Evolutionary conservation across 306 rosid species (phyloP), one percentile per base, ranked within the genome.

Genomic region (Castanea sativa): DNA sequence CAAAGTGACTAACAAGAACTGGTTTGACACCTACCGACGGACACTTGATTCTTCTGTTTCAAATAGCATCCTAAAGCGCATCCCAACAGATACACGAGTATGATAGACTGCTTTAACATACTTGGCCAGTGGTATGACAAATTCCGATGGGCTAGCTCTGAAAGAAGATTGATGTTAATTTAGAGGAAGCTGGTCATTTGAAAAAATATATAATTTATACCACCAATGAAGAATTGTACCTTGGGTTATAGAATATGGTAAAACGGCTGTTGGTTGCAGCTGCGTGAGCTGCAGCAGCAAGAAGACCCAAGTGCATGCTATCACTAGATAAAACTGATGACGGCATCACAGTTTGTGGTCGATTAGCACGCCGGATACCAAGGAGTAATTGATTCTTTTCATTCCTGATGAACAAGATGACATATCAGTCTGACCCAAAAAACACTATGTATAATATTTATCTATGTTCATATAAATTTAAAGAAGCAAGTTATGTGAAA

Each of bases 251-350:
- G 88, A 93, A 95, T 84, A 95, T 93, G 78, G 98, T 93, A 87
- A 95, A 95, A 43, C 93, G 99, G 70, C 99, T 95, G 61, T 88
- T 95, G 73, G 99, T 95, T 70, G 97, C 91, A 82, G 99, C 99
- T 70, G 99, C 99, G 67, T 95, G 99, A 69, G 99, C 99, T 79
- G 99, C 99, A 18, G 99, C 99, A 74, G 99, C 99, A 83, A 95
- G 98, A 88, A 95, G 99, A 76, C 99, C 99, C 80, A 95, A 82
- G 86, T 95, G 99, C 99, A 95, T 95, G 86, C 99, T 95, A 73
- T 95, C 99, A 77, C 99, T 95, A 32, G 99, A 95, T 78, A 95
- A 87, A 74, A 95, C 99, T 14, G 98, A 95, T 11, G 99, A 95
- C 67, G 99, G 99, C 98, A 95, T 93, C 83, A 93, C 96, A 63